These are phyloP conservation scores for Pythium insidiosum DNA, from an alignment of 352 stramenopile species.

Conservation along the genomic window DNA sequence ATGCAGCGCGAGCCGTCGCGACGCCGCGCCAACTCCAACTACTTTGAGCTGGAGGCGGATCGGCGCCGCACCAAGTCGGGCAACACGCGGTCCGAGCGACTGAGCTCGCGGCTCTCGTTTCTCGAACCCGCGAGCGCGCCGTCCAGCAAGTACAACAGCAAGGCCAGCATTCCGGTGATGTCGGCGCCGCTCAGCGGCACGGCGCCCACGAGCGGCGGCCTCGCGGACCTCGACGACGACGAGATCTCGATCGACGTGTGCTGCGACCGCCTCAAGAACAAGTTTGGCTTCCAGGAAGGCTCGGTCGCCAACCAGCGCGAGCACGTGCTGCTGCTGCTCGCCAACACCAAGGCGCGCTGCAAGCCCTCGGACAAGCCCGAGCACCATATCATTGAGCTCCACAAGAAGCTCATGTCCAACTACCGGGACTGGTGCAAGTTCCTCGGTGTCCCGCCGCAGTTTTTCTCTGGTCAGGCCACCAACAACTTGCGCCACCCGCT, in stretches of 20 bases:
- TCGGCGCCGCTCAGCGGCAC: constrained; percentile 1
- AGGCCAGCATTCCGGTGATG: constrained; percentile 5
- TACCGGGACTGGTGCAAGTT: constrained; percentile 76
- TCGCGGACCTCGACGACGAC: constrained; percentile 37
- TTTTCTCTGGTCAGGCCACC: constrained; percentile 27
- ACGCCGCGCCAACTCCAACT: constrained; percentile 70
- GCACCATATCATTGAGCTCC: constrained; percentile 51
- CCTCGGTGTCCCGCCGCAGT: constrained; percentile 57
- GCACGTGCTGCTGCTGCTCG: constrained; percentile 71
- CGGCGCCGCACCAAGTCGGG: constrained; percentile 66
- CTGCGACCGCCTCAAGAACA: constrained; percentile 66
- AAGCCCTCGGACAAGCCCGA: constrained; percentile 34
- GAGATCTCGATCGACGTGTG: constrained; percentile 78
- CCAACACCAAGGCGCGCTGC: constrained; percentile 63
- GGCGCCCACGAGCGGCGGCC: constrained; percentile 1
- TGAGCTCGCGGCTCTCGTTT: constrained; percentile 41
- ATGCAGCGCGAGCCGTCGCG: constrained; percentile 12
- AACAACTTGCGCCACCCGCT: constrained; percentile 12
- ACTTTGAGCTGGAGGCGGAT: constrained; percentile 76
- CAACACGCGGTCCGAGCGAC: constrained; percentile 46
- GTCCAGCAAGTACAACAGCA: constrained; percentile 9
- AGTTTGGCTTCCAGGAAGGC: constrained; percentile 82
- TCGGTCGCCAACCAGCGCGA: constrained; percentile 80
- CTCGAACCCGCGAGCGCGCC: constrained; percentile 39
- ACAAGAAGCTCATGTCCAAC: constrained; percentile 65